These are phyloP conservation scores for Rhynchospora breviuscula DNA, from an alignment of 176 grass and related monocot species.

Conservation along the genomic window DNA sequence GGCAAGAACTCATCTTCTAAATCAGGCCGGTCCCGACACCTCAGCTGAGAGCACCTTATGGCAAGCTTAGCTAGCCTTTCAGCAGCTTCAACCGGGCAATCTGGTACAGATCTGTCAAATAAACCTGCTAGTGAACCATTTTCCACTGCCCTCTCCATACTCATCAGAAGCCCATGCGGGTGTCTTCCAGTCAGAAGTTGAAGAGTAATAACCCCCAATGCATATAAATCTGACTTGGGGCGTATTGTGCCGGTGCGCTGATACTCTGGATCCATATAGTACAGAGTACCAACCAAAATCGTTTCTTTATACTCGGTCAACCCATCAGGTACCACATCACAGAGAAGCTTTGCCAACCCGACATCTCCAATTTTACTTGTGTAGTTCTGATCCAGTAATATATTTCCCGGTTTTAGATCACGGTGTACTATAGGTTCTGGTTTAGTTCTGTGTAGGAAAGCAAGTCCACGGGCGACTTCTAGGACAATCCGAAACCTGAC, in stretches of 20 bases:
- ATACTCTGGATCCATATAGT: constrained; percentile 93
- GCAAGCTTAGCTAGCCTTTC: constrained; percentile 66
- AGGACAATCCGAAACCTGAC: constrained; percentile 68
- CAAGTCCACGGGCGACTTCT: constrained; percentile 68
- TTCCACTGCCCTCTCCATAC: constrained; percentile 41
- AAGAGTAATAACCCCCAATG: constrained; percentile 66
- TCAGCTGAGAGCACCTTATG: constrained; percentile 50
- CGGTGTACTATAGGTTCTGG: constrained; percentile 90
- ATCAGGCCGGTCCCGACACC: constrained; percentile 66
- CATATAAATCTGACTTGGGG: constrained; percentile 89
- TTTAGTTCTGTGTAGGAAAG: constrained; percentile 72
- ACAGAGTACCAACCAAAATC: constrained; percentile 65
- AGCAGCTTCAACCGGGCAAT: constrained; percentile 62
- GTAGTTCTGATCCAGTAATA: constrained; percentile 75
- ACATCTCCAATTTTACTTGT: constrained; percentile 90
- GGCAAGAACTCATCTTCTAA: constrained; percentile 64
- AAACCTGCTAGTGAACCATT: constrained; percentile 34
- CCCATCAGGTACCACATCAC: constrained; percentile 64
- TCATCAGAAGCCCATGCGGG: constrained; percentile 53
- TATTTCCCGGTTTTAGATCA: constrained; percentile 89
- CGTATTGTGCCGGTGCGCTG: constrained; percentile 79
- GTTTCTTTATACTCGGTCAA: constrained; percentile 86
- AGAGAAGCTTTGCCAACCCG: constrained; percentile 71
- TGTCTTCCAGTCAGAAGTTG: constrained; percentile 59
- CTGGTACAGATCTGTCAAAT: constrained; percentile 44